A percentile compares a stretch with the other conserved stretches of the same genome.
These are phyloP conservation scores for Flammula alnicola DNA, from an alignment of 1,284 basidiomycete species.

Conservation along the genomic window DNA sequence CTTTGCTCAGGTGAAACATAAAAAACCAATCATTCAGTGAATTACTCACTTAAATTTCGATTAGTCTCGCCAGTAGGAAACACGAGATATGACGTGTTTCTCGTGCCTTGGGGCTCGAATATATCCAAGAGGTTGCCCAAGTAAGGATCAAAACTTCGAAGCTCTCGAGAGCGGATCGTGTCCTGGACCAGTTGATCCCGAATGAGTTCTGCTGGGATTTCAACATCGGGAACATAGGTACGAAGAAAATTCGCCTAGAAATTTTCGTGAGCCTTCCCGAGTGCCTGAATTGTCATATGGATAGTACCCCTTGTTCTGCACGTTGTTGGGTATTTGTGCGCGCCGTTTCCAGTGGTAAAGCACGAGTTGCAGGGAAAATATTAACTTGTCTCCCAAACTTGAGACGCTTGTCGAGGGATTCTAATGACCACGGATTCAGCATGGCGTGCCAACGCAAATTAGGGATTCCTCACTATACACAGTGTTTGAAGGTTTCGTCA, in stretches of 20 bases:
- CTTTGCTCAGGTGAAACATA: conserved; percentile 11
- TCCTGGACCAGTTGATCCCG: conserved; percentile 56
- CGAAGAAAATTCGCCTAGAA: conserved; percentile 69
- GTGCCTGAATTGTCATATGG: too few relatives aligned
- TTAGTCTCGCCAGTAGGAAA: conserved; percentile 69
- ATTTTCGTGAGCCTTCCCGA: too few relatives aligned
- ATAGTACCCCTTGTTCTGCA: conserved; percentile 67
- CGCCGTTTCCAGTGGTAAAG: conserved; percentile 33
- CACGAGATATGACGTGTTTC: conserved; percentile 38
- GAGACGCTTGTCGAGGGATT: conserved; percentile 17
- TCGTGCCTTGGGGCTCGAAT: conserved; percentile 23
- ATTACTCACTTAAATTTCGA: conserved; percentile 61
- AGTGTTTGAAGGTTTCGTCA: conserved; percentile 31
- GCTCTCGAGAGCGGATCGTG: conserved; percentile 34
- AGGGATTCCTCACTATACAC: conserved; percentile 3
- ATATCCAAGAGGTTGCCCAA: conserved; percentile 55
- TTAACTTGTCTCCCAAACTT: conserved; percentile 36
- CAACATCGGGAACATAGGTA: conserved; percentile 71
- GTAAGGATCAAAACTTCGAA: conserved; percentile 57
- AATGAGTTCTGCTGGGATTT: conserved; percentile 66
- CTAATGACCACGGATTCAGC: too few relatives aligned
- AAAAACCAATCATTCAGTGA: not conserved
- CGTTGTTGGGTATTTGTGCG: conserved; percentile 45
- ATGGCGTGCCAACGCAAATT: too few relatives aligned
- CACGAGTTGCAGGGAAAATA: conserved; percentile 61